These are phyloP conservation scores for Nigrospora oryzae DNA, from an alignment of 2,329 filamentous ascomycete genomes.

Conservation along the genomic window DNA sequence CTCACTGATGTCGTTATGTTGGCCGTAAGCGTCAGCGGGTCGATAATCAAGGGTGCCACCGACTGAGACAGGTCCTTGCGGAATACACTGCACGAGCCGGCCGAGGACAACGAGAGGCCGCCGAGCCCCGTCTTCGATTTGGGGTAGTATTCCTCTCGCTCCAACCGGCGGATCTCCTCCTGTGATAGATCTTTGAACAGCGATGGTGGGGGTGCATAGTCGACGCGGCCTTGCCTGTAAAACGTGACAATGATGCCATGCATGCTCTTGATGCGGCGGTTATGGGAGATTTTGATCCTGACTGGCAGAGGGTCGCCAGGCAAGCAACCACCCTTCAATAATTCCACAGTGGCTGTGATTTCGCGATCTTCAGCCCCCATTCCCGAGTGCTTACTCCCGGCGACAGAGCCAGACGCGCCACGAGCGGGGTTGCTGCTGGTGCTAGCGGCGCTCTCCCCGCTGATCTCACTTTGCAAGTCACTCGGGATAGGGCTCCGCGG, in stretches of 20 bases:
- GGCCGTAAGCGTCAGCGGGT: constrained; percentile 69
- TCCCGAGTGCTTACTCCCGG: constrained; percentile 39
- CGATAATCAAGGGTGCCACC: constrained; percentile 79
- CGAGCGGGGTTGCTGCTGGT: constrained; percentile 52
- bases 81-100: constrained; percentile 84
- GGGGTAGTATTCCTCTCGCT: constrained; percentile 79
- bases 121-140: constrained; percentile 80
- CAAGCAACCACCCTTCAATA: constrained; percentile 74
- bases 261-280: constrained; percentile 81
- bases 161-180: constrained; percentile 57
- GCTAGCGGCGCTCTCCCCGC: constrained; percentile 61
- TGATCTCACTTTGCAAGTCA: constrained; percentile 59
- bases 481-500: constrained; percentile 35
- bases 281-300: constrained; percentile 76
- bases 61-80: constrained; percentile 89
- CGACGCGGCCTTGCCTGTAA: constrained; percentile 84
- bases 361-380: constrained; percentile 57
- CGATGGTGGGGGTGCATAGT: constrained; percentile 55
- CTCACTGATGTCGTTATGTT: constrained; percentile 76
- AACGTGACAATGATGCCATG: constrained; percentile 89
- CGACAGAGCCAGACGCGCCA: constrained; percentile 38
- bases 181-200: constrained; percentile 46
- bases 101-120: constrained; percentile 77
- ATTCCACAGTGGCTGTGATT: constrained; percentile 79
- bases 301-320: constrained; percentile 78